These are phyloP conservation scores for Rhynchosporium secalis DNA, from an alignment of 2,329 filamentous ascomycete species.

Conservation along the genomic window DNA sequence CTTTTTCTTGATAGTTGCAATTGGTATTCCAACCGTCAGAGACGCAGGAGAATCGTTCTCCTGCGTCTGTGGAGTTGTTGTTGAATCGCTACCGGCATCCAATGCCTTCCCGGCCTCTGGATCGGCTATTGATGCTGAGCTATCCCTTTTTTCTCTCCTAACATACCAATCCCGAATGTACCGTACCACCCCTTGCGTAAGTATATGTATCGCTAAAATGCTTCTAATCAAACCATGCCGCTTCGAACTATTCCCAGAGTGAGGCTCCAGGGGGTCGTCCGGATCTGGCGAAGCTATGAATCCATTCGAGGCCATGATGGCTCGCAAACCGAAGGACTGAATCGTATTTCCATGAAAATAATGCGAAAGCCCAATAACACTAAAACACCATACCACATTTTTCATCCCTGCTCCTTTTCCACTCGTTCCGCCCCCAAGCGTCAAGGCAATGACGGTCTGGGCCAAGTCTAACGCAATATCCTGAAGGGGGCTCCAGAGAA, in stretches of 20 bases:
- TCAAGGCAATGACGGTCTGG: slow-evolving; percentile 90
- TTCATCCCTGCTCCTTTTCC: slow-evolving; percentile 67
- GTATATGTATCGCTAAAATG: slow-evolving; percentile 71
- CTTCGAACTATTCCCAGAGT: slow-evolving; percentile 50
- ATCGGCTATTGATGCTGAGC: slow-evolving; percentile 53
- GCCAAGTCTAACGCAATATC: slow-evolving; percentile 86
- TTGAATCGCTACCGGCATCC: slow-evolving; percentile 53
- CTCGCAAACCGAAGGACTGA: slow-evolving; percentile 34
- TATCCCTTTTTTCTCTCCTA: slow-evolving; percentile 57
- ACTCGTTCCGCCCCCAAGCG: slow-evolving; percentile 77
- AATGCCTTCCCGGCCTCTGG: slow-evolving; percentile 60
- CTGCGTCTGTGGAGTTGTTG: slow-evolving; percentile 27
- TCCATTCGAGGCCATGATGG: slow-evolving; percentile 35
- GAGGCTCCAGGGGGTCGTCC: slow-evolving; percentile 50
- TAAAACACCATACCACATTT: slow-evolving; percentile 69
- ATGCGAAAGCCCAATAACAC: slow-evolving; percentile 55
- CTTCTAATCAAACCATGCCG: slow-evolving; percentile 67
- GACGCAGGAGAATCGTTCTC: slow-evolving; percentile 34
- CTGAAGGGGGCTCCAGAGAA: slow-evolving; percentile 84
- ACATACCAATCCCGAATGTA: slow-evolving; percentile 70
- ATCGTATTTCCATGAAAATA: slow-evolving; percentile 34
- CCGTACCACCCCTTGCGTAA: slow-evolving; percentile 71
- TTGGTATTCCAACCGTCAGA: slow-evolving; percentile 32
- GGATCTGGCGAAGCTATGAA: slow-evolving; percentile 38
- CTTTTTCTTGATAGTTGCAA: slow-evolving; percentile 73